Base-by-base conservation (phyloP, 306 rosid genomes). In the Quercus gilva region DNA sequence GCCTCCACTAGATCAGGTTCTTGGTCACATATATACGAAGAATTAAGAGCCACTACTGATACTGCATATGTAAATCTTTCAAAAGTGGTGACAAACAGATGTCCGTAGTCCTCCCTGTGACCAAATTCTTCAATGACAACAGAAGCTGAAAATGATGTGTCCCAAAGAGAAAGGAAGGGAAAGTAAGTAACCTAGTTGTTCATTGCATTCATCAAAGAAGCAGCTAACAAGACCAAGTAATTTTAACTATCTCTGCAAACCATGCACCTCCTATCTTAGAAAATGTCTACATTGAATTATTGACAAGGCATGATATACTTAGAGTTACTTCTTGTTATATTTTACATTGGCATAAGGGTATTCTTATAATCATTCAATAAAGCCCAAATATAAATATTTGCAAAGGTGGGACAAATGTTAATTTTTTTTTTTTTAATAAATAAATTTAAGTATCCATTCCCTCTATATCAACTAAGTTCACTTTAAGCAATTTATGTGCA, bases 1-100 rank as follows among this genome's bases (percentile, higher is more conserved):
- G 94, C 96, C 92, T 94, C 98, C 82, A 94, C 98, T 74, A 94
- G 94, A 88, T 94, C 97, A 79, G 98, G 98, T 84, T 92, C 97
- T 92, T 94, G 98, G 82, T 94, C 98, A 76, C 98, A 94, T 80
- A 94, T 88, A 78, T 94, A 94, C 33, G 98, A 92, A 71, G 97
- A 94, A 81, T 89, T 94, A 80, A 92, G 91, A 89, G 97, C 98
- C 94, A 84, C 82, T 76, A 94, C 94, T 33, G 97, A 94, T 76
- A 88, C 79, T 63, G 98, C 89, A 78, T 89, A 86, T 5, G 98
- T 91, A 91, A 92, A 92, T 85, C 98, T 89, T 90, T 92, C 98
- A 81, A 94, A 88, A 6, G 85, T 88, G 75, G 92, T 89, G 76
- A 92, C 91, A 88, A 89, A 92, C 74, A 92, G 79, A 78, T 90